Conservation (phyloP, 108 stramenopile species). For the Schizochytrium sp. region DNA sequence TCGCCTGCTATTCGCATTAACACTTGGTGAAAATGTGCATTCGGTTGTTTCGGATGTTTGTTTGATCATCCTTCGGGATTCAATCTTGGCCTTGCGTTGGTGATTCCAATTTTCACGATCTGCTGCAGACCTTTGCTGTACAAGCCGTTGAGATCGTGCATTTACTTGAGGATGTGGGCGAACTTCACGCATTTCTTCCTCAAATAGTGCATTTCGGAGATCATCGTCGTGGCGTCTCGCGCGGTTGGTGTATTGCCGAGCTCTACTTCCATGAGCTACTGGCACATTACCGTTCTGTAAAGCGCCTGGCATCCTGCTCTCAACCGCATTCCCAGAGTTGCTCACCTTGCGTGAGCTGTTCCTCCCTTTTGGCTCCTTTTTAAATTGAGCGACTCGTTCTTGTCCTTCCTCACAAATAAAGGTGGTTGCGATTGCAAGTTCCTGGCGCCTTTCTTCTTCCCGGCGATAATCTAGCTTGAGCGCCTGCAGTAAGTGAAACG, state of each 20-base stretch:
- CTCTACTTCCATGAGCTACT: too few relatives aligned
- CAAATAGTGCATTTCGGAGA: not conserved
- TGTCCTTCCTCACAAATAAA: not conserved
- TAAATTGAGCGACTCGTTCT: not conserved
- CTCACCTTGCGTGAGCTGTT: too few relatives aligned
- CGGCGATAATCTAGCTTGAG: slow-evolving; percentile 5
- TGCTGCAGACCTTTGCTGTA: not conserved
- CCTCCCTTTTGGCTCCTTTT: too few relatives aligned
- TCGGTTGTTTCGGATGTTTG: not conserved
- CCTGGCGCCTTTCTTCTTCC: not conserved
- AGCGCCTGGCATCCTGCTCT: too few relatives aligned
- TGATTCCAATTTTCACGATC: not conserved
- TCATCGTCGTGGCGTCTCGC: not conserved
- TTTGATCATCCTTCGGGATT: not conserved
- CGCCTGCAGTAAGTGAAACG: slow-evolving; percentile 18
- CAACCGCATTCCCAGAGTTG: too few relatives aligned
- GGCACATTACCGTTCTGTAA: too few relatives aligned
- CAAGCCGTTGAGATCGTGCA: not conserved
- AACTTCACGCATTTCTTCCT: not conserved
- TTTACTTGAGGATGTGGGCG: not conserved
- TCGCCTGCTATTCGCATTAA: not conserved
- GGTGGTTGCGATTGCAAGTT: not conserved
- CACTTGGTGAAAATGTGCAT: not conserved
- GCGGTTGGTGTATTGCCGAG: too few relatives aligned
- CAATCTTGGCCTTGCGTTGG: not conserved